Conservation (phyloP, 345 rosid species). For the Limnanthes douglasii region DNA sequence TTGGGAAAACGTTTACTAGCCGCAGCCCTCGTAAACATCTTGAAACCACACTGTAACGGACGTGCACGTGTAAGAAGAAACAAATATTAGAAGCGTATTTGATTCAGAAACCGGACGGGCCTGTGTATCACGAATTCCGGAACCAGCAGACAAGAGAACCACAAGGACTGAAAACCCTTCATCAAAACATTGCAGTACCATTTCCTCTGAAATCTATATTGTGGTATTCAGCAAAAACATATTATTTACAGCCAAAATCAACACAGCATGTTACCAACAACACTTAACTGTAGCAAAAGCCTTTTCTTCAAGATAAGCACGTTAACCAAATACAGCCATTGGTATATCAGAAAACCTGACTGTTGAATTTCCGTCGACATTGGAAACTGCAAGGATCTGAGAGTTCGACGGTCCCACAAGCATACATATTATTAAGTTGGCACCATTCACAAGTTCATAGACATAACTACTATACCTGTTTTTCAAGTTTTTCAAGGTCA, state of each 20-base stretch:
- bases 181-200: slow-evolving; percentile 93
- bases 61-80: neutral
- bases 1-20: slow-evolving; percentile 84
- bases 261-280: too few species aligned
- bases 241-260: slow-evolving; percentile 1
- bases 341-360: too few species aligned
- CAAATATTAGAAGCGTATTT: slow-evolving; percentile 4
- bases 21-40: slow-evolving; percentile 98
- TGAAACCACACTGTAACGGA: slow-evolving; percentile 82
- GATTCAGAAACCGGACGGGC: too few species aligned
- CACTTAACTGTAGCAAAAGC: slow-evolving; percentile 86
- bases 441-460: too few species aligned
- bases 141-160: slow-evolving; percentile 76
- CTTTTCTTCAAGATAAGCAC: slow-evolving; percentile 96
- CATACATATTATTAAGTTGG: slow-evolving; percentile 3
- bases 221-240: neutral
- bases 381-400: slow-evolving; percentile 72
- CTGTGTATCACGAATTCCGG: slow-evolving; percentile 97
- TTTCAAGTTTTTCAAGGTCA: slow-evolving; percentile 93
- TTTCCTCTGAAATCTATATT: slow-evolving; percentile 96
- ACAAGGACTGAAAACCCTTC: slow-evolving; percentile 97
- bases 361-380: slow-evolving; percentile 20
- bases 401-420: slow-evolving; percentile 19
- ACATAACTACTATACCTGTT: slow-evolving; percentile 36
- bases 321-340: slow-evolving; percentile 85